Evolutionary conservation across 2,329 filamentous ascomycete species (phyloP), one percentile per base, ranked within the genome.

Genomic region (Trichoderma simmonsii): DNA sequence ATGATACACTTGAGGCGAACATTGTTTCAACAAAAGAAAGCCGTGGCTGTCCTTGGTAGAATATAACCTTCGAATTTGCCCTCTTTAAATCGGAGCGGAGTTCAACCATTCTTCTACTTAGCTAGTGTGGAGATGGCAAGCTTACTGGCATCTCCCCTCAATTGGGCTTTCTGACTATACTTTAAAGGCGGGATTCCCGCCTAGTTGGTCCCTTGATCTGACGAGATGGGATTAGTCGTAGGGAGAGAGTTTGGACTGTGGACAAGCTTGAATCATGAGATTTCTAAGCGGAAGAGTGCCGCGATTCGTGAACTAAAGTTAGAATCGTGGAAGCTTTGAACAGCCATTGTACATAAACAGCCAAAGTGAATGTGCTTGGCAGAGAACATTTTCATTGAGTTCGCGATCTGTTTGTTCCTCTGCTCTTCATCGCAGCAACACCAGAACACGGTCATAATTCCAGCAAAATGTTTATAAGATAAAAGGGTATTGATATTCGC

Each of bases 341-440:
- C 11, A 51, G 9, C 11, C 48, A 7, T 1, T 54, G 7, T 24
- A 54, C 6, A 24, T 24, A 24, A 11, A 51, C 5, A 51, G n/a
- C 4, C 2, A 51, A 1, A 6, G 3, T n/a, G 8, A 51, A 51
- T 3, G n/a, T 21, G 18, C n/a, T n/a, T n/a, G 0, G 8, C 18
- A 4, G 18, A 9, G 43, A n/a, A 48, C 18, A 11, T 0, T 21
- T 9, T 21, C n/a, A n/a, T 48, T 4, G 9, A 24, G 14, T 12
- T 4, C 9, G n/a, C 0, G 48, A 51, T 8, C 43, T 51, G 5
- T 21, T 48, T 48, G 18, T n/a, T 51, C 48, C n/a, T 24, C n/a
- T 24, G n/a, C n/a, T 21, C 48, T 12, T 2, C n/a, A 24, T 14
- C n/a, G n/a, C n/a, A 24, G 48, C 48, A 51, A 21, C 43, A 2